These are phyloP conservation scores for Echria macrotheca DNA, from an alignment of 495 filamentous ascomycete species.

Conservation along the genomic window DNA sequence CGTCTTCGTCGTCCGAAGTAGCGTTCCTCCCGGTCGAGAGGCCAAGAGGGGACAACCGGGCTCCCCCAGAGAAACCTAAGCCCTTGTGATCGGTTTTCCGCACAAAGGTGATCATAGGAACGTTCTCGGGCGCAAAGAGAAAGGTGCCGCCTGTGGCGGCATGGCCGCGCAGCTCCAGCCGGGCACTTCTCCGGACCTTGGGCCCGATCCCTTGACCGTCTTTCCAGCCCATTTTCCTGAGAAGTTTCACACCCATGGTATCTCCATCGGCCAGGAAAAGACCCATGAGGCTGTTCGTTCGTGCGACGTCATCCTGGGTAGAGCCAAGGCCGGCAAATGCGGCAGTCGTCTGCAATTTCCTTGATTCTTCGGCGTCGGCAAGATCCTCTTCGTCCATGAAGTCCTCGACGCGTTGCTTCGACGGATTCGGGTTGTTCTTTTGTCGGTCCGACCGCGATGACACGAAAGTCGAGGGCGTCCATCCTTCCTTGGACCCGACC, in stretches of 20 bases:
- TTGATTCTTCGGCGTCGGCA: conserved; percentile 75
- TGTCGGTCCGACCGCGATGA: conserved; percentile 78
- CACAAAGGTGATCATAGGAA: conserved; percentile 65
- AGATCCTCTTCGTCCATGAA: conserved; percentile 99
- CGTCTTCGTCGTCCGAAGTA: conserved; percentile 34
- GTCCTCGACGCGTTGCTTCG: conserved; percentile 71
- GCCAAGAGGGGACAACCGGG: conserved; percentile 39
- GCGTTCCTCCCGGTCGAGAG: conserved; percentile 11
- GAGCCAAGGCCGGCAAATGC: conserved; percentile 74
- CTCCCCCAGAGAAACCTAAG: conserved; percentile 70
- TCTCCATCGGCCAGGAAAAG: conserved; percentile 70
- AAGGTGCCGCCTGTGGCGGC: conserved; percentile 49
- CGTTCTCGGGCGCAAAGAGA: conserved; percentile 86
- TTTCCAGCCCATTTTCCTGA: conserved; percentile 95
- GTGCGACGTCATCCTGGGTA: conserved; percentile 52
- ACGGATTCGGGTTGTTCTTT: conserved; percentile 52
- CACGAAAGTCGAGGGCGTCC: conserved; percentile 85
- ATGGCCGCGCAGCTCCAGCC: conserved; percentile 53
- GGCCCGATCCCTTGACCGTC: conserved; percentile 91
- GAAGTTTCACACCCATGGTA: conserved; percentile 81
- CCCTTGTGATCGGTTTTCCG: conserved; percentile 78
- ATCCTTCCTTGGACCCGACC: conserved; percentile 97
- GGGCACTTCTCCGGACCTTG: conserved; percentile 71
- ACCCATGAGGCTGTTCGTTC: conserved; percentile 58
- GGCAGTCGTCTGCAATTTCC: conserved; percentile 62